A percentile compares a stretch with the other conserved stretches of the same genome.
phyloP scores from a whole-genome alignment of 2,329 filamentous ascomycete genomes.

The Calonectria pseudoturangicola region DNA sequence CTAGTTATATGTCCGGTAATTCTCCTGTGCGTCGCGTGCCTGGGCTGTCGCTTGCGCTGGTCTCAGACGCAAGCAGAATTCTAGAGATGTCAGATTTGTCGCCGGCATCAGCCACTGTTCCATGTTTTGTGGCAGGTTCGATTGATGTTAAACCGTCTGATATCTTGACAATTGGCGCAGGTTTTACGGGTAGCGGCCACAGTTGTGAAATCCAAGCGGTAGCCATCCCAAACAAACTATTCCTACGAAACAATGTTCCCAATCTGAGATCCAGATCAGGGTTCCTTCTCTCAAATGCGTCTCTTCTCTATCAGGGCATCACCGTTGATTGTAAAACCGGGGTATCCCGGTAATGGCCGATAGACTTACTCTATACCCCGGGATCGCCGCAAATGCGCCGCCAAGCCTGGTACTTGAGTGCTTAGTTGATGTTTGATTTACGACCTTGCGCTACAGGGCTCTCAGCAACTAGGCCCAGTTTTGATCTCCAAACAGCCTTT shows the following conservation, averaged over 20 bases:
- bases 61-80: not conserved
- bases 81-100: not conserved
- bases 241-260: too few species aligned
- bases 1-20: not conserved
- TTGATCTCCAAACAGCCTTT: not conserved
- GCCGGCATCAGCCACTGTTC: not conserved
- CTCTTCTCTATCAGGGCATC: not conserved
- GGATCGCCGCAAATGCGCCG: not conserved
- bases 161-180: too few species aligned
- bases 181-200: too few species aligned
- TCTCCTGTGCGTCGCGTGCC: not conserved
- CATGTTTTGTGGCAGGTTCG: not conserved
- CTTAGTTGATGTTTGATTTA: not conserved
- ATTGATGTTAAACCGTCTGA: not conserved
- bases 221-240: too few species aligned
- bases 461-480: not conserved
- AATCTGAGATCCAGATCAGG: too few species aligned
- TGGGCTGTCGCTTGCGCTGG: not conserved
- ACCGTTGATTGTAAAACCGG: too few species aligned
- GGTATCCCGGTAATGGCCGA: not conserved
- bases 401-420: not conserved
- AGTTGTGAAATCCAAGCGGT: not conserved
- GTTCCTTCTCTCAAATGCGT: not conserved
- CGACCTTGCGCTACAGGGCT: not conserved
- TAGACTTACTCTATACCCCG: not conserved